Evolutionary conservation across 1,284 basidiomycete genomes (phyloP), one percentile per base, ranked within the genome.

Genomic region (Cystobasidium pallidum): DNA sequence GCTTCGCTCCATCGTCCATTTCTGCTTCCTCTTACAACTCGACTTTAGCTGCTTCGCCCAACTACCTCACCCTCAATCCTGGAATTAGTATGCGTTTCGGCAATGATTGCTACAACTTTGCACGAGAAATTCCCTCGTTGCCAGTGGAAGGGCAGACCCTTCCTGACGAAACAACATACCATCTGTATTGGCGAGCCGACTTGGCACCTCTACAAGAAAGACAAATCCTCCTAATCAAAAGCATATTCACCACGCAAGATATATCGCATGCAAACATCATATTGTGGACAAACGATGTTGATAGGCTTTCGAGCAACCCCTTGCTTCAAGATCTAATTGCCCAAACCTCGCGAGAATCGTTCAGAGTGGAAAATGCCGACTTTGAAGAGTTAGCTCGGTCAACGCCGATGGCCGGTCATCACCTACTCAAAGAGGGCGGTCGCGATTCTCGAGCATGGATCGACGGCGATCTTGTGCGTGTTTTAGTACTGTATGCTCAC

Each of bases 111-210:
- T 94, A 92, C 80, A 87, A 91, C 79, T 91, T 92, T 80, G 89
- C 92, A 0, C 87, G 88, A 10, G 91, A 91, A 6, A 84, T 94
- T 26, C 78, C 80, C 3, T 71, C 65, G 52, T 66, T 34, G 21
- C 79, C 75, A 8, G 19, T 70, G n/a, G 59, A 63, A 43, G 78
- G 65, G 74, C 77, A 73, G 76, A 82, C 19, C 83, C 85, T 58
- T 81, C 86, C 71, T 83, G 85, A 62, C 17, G 64, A 58, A 19
- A 85, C 86, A 3, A 85, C 87, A 66, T 94, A 87, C 80, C 93
- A 96, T 81, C 90, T 91, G 0, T 95, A 94, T 80, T 95, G 93
- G 92, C 86, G 92, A 13, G 85, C 85, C 43, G 93, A 96, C 81
- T 86, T 96, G 47, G 86, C 86, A 1, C 84, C 87, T 0, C 89